A percentile compares a stretch with the other conserved stretches of the same genome.
Conservation (phyloP, 768 basidiomycete species). For the Jaapia argillacea region DNA sequence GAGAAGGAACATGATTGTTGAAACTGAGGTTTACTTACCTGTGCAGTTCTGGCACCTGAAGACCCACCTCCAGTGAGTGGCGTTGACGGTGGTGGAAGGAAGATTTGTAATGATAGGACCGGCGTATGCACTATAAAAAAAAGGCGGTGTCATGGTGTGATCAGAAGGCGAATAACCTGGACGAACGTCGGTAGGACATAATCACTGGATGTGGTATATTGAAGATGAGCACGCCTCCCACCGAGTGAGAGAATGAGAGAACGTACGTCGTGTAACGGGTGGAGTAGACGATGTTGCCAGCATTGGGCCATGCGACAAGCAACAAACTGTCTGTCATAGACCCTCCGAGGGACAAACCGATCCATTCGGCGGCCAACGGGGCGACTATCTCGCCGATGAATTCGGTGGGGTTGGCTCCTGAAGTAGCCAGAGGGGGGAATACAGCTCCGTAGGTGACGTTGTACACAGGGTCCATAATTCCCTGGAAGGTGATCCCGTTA, state of each 20-base stretch:
- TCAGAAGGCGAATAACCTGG: too few relatives aligned
- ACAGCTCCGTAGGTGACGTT: slow-evolving; percentile 34
- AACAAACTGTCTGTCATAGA: slow-evolving; percentile 47
- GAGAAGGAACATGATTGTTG: neutral
- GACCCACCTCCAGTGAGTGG: slow-evolving; percentile 61
- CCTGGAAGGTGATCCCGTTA: slow-evolving; percentile 45
- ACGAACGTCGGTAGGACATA: slow-evolving; percentile 45
- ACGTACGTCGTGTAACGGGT: slow-evolving; percentile 46
- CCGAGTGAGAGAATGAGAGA: neutral
- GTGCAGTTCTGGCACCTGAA: slow-evolving; percentile 62
- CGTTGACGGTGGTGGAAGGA: slow-evolving; percentile 38
- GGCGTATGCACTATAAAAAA: slow-evolving; percentile 24
- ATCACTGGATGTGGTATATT: too few relatives aligned
- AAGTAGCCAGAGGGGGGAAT: slow-evolving; percentile 37
- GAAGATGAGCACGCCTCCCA: too few relatives aligned
- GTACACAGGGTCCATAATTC: slow-evolving; percentile 21
- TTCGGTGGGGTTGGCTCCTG: too few relatives aligned
- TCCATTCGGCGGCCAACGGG: slow-evolving; percentile 45
- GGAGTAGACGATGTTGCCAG: slow-evolving; percentile 39
- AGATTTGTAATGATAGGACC: slow-evolving; percentile 46
- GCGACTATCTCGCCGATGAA: slow-evolving; percentile 57
- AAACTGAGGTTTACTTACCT: slow-evolving; percentile 19
- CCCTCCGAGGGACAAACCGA: slow-evolving; percentile 41
- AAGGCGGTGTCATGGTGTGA: slow-evolving; percentile 7
- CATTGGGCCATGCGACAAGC: slow-evolving; percentile 53